Evolutionary conservation across 208 protist species (phyloP).

Genomic region (Chromosphaera perkinsii): DNA sequence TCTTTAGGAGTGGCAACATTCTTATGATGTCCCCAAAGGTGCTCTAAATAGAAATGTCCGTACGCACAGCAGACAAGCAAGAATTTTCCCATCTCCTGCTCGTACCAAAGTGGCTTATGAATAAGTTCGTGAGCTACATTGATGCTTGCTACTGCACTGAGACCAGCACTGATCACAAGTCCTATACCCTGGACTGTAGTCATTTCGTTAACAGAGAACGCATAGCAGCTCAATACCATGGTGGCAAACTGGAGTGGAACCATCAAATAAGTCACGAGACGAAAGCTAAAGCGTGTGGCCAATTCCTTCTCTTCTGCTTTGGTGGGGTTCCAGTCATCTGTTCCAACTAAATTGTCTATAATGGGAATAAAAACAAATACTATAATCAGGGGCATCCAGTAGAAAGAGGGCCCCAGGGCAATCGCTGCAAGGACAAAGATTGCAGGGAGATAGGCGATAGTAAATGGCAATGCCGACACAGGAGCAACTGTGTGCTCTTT

Average conservation of each 20-base stretch:
- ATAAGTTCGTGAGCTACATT: conserved; percentile 34
- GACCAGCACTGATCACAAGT: conserved; percentile 4
- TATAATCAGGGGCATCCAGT: background rate
- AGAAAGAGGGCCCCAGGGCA: too few relatives aligned
- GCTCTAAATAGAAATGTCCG: conserved; percentile 36
- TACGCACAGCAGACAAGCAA: conserved; percentile 18
- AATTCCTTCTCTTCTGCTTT: conserved; percentile 21
- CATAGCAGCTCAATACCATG: conserved; percentile 8
- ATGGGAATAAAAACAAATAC: conserved; percentile 16
- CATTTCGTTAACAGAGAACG: background rate
- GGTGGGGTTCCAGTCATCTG: conserved; percentile 14
- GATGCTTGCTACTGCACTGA: conserved; percentile 26
- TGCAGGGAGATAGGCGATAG: too few relatives aligned
- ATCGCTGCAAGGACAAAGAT: too few relatives aligned
- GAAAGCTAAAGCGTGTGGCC: background rate
- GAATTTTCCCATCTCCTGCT: conserved; percentile 2
- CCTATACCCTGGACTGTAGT: conserved; percentile 14
- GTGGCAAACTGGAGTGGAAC: background rate
- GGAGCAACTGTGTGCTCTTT: too few relatives aligned
- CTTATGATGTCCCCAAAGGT: conserved; percentile 41
- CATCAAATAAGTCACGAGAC: conserved; percentile 15
- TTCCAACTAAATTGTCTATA: conserved; percentile 11
- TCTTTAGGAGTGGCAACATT: conserved; percentile 33
- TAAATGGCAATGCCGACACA: too few relatives aligned
- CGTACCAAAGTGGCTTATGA: conserved; percentile 18